These are phyloP conservation scores for Neurospora sp. DNA, from an alignment of 495 filamentous ascomycete genomes.

Conservation along the genomic window DNA sequence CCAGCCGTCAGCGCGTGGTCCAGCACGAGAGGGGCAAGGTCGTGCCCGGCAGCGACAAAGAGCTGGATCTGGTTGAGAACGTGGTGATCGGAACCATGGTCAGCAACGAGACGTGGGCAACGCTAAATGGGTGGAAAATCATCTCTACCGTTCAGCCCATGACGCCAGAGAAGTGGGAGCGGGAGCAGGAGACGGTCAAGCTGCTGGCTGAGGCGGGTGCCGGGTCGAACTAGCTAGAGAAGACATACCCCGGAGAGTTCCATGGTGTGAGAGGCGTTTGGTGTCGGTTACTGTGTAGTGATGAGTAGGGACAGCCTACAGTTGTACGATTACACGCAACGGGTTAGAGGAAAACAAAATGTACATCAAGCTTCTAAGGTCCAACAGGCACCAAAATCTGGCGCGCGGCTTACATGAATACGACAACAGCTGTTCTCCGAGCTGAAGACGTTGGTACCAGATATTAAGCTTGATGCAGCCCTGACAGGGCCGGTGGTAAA, in stretches of 20 bases:
- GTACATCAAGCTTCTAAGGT: not conserved
- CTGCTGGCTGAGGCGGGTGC: not conserved
- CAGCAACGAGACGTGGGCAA: conserved; percentile 37
- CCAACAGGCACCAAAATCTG: not conserved
- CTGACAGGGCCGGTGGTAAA: not conserved
- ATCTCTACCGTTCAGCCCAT: conserved; percentile 63
- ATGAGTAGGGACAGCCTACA: not conserved
- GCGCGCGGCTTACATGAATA: not conserved
- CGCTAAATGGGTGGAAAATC: conserved; percentile 55
- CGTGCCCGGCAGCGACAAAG: conserved; percentile 39
- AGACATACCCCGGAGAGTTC: not conserved
- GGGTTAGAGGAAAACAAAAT: not conserved
- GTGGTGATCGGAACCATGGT: conserved; percentile 61
- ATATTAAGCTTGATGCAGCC: not conserved
- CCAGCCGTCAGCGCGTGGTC: conserved; percentile 52
- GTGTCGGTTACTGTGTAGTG: not conserved
- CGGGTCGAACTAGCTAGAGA: not conserved
- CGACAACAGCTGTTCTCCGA: not conserved
- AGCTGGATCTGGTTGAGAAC: conserved; percentile 63
- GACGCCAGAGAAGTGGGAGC: conserved; percentile 38
- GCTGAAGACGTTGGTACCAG: not conserved
- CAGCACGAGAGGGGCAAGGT: conserved; percentile 28
- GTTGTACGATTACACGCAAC: not conserved
- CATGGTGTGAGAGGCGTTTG: not conserved
- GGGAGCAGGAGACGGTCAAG: conserved; percentile 9